phyloP scores from a whole-genome alignment of 495 filamentous ascomycete genomes.

The Talaromyces ruber region DNA sequence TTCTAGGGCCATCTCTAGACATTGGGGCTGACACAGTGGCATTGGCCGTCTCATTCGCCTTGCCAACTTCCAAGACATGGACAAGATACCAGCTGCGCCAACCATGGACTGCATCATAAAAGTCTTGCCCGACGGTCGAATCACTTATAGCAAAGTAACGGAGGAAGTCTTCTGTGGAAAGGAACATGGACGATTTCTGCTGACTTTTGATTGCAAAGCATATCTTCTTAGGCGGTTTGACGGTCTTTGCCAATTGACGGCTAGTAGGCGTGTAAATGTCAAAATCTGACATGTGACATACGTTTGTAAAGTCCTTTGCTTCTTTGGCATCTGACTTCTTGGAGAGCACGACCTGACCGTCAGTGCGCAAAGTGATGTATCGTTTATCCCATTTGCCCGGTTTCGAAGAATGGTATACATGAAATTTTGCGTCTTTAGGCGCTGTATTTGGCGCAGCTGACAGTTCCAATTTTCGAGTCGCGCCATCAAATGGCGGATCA shows the following conservation, averaged over 20 bases:
- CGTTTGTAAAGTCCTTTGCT: conserved; percentile 48
- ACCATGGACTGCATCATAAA: conserved; percentile 59
- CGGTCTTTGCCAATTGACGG: conserved; percentile 48
- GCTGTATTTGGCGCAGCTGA: conserved; percentile 46
- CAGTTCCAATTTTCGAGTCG: conserved; percentile 39
- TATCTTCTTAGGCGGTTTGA: conserved; percentile 68
- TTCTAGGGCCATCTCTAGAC: conserved; percentile 9
- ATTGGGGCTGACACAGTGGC: neutral
- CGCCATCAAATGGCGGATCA: conserved; percentile 34
- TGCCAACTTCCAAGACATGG: conserved; percentile 45
- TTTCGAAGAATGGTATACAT: conserved; percentile 72
- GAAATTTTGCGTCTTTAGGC: conserved; percentile 53
- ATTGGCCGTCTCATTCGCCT: conserved; percentile 28
- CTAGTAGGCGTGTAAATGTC: conserved; percentile 76
- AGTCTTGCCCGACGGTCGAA: conserved; percentile 50
- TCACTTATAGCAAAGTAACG: conserved; percentile 87
- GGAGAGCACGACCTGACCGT: conserved; percentile 66
- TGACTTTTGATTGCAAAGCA: conserved; percentile 92
- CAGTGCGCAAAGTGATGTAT: conserved; percentile 61
- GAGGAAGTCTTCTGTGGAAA: conserved; percentile 73
- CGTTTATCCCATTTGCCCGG: conserved; percentile 83
- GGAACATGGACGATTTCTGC: conserved; percentile 79
- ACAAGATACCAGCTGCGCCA: conserved; percentile 91
- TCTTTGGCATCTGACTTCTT: conserved; percentile 49
- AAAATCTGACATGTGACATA: conserved; percentile 89